These are phyloP conservation scores for Phialophora tarda DNA, from an alignment of 2,329 filamentous ascomycete species.

Conservation along the genomic window DNA sequence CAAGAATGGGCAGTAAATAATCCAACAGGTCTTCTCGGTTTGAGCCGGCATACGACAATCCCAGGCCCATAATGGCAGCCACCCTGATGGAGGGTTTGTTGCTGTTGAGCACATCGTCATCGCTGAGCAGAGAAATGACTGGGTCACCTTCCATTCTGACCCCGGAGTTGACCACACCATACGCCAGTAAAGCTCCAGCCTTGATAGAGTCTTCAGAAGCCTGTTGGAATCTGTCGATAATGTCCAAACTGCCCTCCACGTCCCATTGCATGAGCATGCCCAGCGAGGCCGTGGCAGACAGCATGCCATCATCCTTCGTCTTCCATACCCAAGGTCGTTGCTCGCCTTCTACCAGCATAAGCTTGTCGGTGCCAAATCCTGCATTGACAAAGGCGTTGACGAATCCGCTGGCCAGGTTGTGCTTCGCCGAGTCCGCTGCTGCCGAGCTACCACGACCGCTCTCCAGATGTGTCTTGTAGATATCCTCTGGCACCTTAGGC, in stretches of 20 bases:
- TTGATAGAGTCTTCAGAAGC: conserved; percentile 81
- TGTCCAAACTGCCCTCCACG: conserved; percentile 86
- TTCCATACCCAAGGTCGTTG: conserved; percentile 98
- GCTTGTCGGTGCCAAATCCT: conserved; percentile 92
- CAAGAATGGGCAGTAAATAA: conserved; percentile 82
- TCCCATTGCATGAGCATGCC: conserved; percentile 94
- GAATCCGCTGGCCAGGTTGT: conserved; percentile 94
- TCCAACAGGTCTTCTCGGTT: conserved; percentile 90
- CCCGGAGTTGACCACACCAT: conserved; percentile 94
- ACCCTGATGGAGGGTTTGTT: conserved; percentile 79
- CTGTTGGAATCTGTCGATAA: conserved; percentile 94
- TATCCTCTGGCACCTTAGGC: conserved; percentile 95
- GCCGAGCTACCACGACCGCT: conserved; percentile 92
- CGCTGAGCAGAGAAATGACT: conserved; percentile 82
- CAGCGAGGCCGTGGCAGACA: conserved; percentile 91
- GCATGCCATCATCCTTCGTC: conserved; percentile 97
- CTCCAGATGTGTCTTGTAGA: conserved; percentile 98
- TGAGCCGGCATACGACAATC: conserved; percentile 90
- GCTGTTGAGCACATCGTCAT: conserved; percentile 77
- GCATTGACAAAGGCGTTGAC: conserved; percentile 98
- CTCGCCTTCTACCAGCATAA: conserved; percentile 90
- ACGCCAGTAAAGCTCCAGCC: conserved; percentile 88
- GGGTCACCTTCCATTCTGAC: conserved; percentile 89
- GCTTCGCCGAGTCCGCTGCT: conserved; percentile 91
- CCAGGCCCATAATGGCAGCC: conserved; percentile 93